Evolutionary conservation across 345 rosid genomes (phyloP), one percentile per base, ranked within the genome.

Genomic region (Tarenaya hassleriana): DNA sequence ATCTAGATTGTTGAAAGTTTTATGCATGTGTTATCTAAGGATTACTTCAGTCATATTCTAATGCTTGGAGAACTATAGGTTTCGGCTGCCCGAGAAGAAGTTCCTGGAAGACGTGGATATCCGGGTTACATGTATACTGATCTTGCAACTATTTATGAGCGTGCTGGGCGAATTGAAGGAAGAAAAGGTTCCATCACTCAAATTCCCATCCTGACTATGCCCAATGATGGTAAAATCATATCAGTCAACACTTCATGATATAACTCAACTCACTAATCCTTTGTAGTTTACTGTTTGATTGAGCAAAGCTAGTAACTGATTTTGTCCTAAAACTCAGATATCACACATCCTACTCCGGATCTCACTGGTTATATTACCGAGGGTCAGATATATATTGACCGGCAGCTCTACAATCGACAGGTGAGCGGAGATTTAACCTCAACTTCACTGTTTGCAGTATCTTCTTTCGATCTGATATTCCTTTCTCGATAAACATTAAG

Each of bases 81-180:
- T 16, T 94, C 97, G 55, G 99, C 99, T 76, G 99, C 99, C 33
- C 69, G 99, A 54, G 99, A 94, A 58, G 99, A 88, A 80, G 99
- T 94, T 2, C 99, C 99, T 13, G 99, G 99, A 67, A 81, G 99
- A 69, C 96, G 97, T 80, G 99, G 95, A 58, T 94, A 94, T 80
- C 99, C 97, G 0, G 99, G 99, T 17, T 94, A 94, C 56, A 94
- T 94, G 99, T 94, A 94, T 58, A 94, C 99, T 21, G 99, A 94
- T 86, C 83, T 94, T 79, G 97, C 97, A 57, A 84, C 94, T 46
- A 94, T 94, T 29, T 94, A 94, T 49, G 99, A 94, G 64, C 88
- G 95, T 52, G 97, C 99, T 56, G 99, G 99, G 53, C 76, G 97
- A 60, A 88, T 92, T 69, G 98, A 92, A 72, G 98, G 98, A 43